Conservation (phyloP, 495 filamentous ascomycete species). For the Acidomyces sp. region DNA sequence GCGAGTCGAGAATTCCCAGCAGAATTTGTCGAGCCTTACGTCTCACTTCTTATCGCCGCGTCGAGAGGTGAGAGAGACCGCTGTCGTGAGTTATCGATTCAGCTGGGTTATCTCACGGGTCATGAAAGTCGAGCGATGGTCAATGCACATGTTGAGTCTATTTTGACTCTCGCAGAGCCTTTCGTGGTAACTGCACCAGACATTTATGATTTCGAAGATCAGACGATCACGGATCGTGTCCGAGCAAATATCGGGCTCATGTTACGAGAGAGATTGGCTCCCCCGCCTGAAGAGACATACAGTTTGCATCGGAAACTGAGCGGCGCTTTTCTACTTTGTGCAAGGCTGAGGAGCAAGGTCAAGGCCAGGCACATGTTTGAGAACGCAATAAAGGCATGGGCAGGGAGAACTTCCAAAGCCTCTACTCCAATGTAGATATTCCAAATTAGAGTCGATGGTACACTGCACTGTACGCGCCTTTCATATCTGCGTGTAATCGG, state of each 20-base stretch:
- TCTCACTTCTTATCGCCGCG: constrained; percentile 64
- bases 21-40: constrained; percentile 66
- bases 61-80: constrained; percentile 48
- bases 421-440: too few species aligned
- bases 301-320: constrained; percentile 90
- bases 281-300: constrained; percentile 96
- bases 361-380: constrained; percentile 70
- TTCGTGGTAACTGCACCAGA: constrained; percentile 64
- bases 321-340: constrained; percentile 88
- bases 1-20: constrained; percentile 75
- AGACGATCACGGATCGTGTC: constrained; percentile 92
- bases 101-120: constrained; percentile 86
- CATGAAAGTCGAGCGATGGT: constrained; percentile 71
- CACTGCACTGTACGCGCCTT: too few species aligned
- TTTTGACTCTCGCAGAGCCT: constrained; percentile 83
- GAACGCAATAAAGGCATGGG: constrained; percentile 43
- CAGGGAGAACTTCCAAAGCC: too few species aligned
- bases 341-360: constrained; percentile 68
- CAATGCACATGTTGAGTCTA: constrained; percentile 68
- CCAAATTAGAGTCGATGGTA: too few species aligned
- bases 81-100: constrained; percentile 56
- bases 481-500: too few species aligned
- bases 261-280: constrained; percentile 73
- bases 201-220: constrained; percentile 80
- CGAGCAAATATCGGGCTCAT: constrained; percentile 77